Conservation (phyloP, 257 asterid genomes). For the Fraxinus quadrangulata region DNA sequence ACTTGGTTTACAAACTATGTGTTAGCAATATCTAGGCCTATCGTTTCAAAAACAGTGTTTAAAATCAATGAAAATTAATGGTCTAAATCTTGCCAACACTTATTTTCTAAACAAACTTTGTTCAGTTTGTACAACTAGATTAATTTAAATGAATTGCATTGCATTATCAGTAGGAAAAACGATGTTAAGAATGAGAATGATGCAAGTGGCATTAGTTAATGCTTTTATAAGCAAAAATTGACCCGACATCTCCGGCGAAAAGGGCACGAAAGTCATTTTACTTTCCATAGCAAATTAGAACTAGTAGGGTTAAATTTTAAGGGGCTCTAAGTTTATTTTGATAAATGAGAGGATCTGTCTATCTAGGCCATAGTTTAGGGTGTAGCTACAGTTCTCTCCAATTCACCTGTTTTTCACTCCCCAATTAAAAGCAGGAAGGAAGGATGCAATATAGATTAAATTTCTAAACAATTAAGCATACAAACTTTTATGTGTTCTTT, state of each 20-base stretch:
- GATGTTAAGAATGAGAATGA: too few species aligned
- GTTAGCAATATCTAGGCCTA: too few species aligned
- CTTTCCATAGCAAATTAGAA: background rate
- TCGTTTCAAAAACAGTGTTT: too few species aligned
- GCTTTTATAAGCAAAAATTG: background rate
- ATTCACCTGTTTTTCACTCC: background rate
- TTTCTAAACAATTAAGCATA: constrained; percentile 15
- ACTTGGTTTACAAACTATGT: too few species aligned
- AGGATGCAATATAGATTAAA: background rate
- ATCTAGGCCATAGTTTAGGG: background rate
- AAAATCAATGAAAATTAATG: too few species aligned
- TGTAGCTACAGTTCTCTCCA: background rate
- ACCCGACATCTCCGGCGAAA: background rate
- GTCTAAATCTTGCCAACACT: too few species aligned
- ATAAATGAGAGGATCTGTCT: background rate
- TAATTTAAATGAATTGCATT: too few species aligned
- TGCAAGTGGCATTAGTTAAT: too few species aligned
- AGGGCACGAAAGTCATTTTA: background rate
- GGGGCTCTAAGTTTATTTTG: background rate
- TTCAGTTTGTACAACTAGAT: too few species aligned
- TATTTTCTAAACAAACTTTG: too few species aligned
- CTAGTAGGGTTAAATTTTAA: background rate
- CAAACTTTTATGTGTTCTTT: constrained; percentile 4
- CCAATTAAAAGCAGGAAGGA: background rate
- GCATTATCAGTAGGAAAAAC: too few species aligned